Evolutionary conservation across 768 basidiomycete species (phyloP), one percentile per base, ranked within the genome.

Genomic region (Rickenella mellea): DNA sequence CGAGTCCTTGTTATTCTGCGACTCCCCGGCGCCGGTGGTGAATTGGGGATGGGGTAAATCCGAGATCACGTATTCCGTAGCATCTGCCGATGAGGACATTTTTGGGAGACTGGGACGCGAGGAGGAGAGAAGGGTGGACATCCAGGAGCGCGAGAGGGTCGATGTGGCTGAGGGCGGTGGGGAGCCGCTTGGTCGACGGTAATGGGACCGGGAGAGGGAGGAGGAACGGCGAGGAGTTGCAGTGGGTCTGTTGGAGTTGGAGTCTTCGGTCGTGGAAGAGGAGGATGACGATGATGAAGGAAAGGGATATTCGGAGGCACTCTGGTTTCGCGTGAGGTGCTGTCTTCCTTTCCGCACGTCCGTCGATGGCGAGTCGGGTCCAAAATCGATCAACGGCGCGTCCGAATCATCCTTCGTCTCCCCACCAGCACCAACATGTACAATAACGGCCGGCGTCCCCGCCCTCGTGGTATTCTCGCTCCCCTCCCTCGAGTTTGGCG

Each of bases 91-190:
- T 17, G 48, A 48, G 51, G 27, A 29, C 24, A 28, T 29, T 6
- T 40, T 26, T 21, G 44, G 20, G 48, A 49, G 25, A 0, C 49
- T 39, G 20, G 47, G 48, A 17, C 50, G 47, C 29, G 55, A 56
- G 0, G 65, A 25, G 11, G 35, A 64, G 2, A 70, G 58, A 25
- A 79, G 56, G 6, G 67, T 60, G 1, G 75, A 68, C 54, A 79
- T 70, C 62, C 71, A 68, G 43, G 66, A 63, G 0, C 78, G 66
- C 1, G 74, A 73, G 20, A 71, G 54, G 24, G 29, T 27, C 27
- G 28, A 32, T 41, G 15, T 37, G 41, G n/a, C 24, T n/a, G 44
- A 39, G 39, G 19, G 21, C 15, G 29, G 32, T 38, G 19, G 30
- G 22, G 24, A 3, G 22, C 9, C 4, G 14, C 27, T 19, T 12